A percentile compares a stretch with the other conserved stretches of the same genome.
Evolutionary conservation across 371 early-diverging fungal genomes (phyloP).

Genomic region (Mortierella sp.): DNA sequence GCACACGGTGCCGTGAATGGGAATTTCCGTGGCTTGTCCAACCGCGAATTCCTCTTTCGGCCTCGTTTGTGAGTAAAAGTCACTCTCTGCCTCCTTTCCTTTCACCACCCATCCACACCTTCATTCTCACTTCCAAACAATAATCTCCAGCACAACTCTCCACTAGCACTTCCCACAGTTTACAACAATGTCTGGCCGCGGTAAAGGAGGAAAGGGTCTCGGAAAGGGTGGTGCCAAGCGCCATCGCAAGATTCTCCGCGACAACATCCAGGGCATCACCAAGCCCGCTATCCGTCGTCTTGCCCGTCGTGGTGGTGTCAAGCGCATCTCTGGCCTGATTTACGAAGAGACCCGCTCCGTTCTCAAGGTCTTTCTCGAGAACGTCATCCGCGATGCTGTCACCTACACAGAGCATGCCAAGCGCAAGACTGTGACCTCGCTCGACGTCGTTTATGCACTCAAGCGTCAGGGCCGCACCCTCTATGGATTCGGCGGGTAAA

Average conservation of each 20-base stretch:
- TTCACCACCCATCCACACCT: neutral
- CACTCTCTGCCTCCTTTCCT: neutral
- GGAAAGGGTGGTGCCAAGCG: conserved; percentile 99
- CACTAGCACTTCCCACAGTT: too few species aligned
- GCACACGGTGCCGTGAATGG: too few species aligned
- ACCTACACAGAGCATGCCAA: conserved; percentile 99
- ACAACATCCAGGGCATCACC: conserved; percentile 99
- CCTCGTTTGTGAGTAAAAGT: too few species aligned
- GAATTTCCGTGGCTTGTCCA: too few species aligned
- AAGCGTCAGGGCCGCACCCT: conserved; percentile 99
- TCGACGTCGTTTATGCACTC: conserved; percentile 97
- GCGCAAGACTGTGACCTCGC: conserved; percentile 92
- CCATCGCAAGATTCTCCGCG: conserved; percentile 99
- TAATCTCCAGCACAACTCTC: neutral
- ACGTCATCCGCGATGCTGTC: conserved; percentile 98
- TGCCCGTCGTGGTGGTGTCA: conserved; percentile 99
- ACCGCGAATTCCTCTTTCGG: too few species aligned
- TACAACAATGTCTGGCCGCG: conserved; percentile 90
- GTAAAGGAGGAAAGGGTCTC: conserved; percentile 98
- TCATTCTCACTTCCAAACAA: too few species aligned
- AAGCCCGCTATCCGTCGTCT: conserved; percentile 99
- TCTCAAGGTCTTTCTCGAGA: conserved; percentile 97
- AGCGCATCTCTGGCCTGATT: conserved; percentile 99
- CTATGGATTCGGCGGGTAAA: conserved; percentile 64
- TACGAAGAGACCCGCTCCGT: conserved; percentile 99